Evolutionary conservation across 2,329 filamentous ascomycete genomes (phyloP).

Genomic region (Grosmannia serpens): DNA sequence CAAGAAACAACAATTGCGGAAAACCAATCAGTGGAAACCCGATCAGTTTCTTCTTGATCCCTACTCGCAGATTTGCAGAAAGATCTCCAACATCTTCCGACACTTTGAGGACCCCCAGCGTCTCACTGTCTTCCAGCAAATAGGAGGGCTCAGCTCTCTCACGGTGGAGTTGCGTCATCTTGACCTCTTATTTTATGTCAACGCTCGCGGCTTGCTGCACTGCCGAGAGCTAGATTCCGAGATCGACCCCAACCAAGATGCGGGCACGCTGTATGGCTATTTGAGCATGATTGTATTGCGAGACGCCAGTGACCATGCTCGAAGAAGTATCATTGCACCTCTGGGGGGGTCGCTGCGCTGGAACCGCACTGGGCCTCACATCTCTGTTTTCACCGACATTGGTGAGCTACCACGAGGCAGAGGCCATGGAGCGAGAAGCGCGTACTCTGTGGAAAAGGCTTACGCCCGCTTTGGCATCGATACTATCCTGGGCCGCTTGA

Average conservation of each 20-base stretch:
- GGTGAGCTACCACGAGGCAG: background rate
- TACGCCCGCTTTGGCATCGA: slow-evolving; percentile 45
- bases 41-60: slow-evolving; percentile 45
- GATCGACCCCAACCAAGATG: slow-evolving; percentile 46
- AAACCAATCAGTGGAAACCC: slow-evolving; percentile 9
- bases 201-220: slow-evolving; percentile 26
- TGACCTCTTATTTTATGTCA: slow-evolving; percentile 43
- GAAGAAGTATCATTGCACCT: slow-evolving; percentile 42
- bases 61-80: slow-evolving; percentile 25
- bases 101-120: slow-evolving; percentile 33
- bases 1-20: slow-evolving; percentile 7
- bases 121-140: slow-evolving; percentile 36
- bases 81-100: slow-evolving; percentile 31
- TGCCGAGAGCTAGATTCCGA: slow-evolving; percentile 37
- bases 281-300: slow-evolving; percentile 45
- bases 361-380: slow-evolving; percentile 26
- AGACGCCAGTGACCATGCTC: slow-evolving; percentile 23
- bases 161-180: slow-evolving; percentile 39
- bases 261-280: slow-evolving; percentile 49
- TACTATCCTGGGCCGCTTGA: slow-evolving; percentile 39
- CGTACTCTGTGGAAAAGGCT: slow-evolving; percentile 14
- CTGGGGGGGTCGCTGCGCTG: slow-evolving; percentile 26
- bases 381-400: slow-evolving; percentile 21
- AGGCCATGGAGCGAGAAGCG: background rate
- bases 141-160: slow-evolving; percentile 13